Evolutionary conservation across 768 basidiomycete species (phyloP).

Genomic region (Tephrocybe sp.): DNA sequence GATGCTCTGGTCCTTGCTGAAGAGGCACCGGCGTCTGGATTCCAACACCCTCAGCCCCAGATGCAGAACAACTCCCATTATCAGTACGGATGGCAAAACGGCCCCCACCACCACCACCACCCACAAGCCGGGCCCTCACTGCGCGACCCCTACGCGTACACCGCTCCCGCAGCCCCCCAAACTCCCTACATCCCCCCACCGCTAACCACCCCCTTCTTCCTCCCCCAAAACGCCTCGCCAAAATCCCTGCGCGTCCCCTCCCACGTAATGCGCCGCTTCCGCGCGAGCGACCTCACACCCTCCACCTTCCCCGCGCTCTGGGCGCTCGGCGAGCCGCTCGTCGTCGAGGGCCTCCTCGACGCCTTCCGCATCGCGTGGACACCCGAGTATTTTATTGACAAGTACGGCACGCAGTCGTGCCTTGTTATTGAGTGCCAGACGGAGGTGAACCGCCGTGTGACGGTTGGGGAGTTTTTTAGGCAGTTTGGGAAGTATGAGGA

Average conservation of each 20-base stretch:
- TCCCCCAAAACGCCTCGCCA: constrained; percentile 19
- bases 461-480: constrained; percentile 78
- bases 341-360: constrained; percentile 65
- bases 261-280: constrained; percentile 45
- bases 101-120: neutral
- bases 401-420: constrained; percentile 63
- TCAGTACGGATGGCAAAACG: neutral
- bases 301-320: constrained; percentile 69
- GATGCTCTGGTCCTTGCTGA: constrained; percentile 42
- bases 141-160: too few species aligned
- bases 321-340: constrained; percentile 71
- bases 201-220: constrained; percentile 4
- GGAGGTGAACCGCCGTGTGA: constrained; percentile 59
- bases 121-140: neutral
- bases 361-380: constrained; percentile 76
- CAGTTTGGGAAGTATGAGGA: constrained; percentile 70
- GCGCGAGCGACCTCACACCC: constrained; percentile 51
- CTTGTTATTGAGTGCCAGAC: constrained; percentile 83
- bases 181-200: neutral
- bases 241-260: constrained; percentile 37
- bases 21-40: neutral
- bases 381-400: constrained; percentile 75
- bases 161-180: neutral
- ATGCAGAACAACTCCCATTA: too few species aligned
- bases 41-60: too few species aligned